Base-by-base conservation (phyloP, 768 basidiomycete species). In the Tulasnella sp. region DNA sequence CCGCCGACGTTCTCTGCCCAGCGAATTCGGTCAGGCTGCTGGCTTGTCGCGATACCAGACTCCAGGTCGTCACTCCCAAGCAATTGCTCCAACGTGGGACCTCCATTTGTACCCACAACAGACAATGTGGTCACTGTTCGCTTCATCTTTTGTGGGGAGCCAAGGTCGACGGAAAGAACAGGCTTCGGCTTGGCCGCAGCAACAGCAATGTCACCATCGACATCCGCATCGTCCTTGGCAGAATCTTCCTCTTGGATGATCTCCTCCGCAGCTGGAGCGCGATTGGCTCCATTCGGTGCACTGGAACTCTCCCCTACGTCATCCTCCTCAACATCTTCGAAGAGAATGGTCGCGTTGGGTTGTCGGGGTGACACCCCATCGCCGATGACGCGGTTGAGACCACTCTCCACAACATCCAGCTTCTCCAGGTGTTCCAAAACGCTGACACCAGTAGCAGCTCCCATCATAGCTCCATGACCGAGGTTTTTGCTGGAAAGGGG, bases 371-470 rank as follows among this genome's bases (percentile, higher is more conserved):
- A 69, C 73, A 64, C 70, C 22, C 54, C 76, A 15, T 72, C 67
- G 38, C 69, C 69, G 40, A 74, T 76, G 29, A 71, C 75, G 37
- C 75, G 75, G 67, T 76, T 77, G 49, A 80, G 67, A 14, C 79
- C 76, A n/a, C 73, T 67, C 37, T 80, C 81, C n/a, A 92, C 92
- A 19, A 89, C 91, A 81, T 96, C 94, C 67, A 96, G 83, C 67
- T 92, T 89, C 81, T 96, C 94, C 79, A 96, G 86, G 79, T 94
- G 93, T 80, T 93, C 92, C 45, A 96, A 86, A 69, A 95, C 90
- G 12, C 89, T 91, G 34, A 95, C 93, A 14, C 94, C 94, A 0
- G 93, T 94, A 37, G 93, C 93, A 45, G 91, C 92, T 67, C 93
- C 93, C 80, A 93, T 91, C 40, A 94, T 90, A 69, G 22, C 54